Percentiles rank a stretch among this genome's conserved stretches.
These are phyloP conservation scores for Tripterygium wilfordii DNA, from an alignment of 177 flowering plant species.

Conservation along the genomic window DNA sequence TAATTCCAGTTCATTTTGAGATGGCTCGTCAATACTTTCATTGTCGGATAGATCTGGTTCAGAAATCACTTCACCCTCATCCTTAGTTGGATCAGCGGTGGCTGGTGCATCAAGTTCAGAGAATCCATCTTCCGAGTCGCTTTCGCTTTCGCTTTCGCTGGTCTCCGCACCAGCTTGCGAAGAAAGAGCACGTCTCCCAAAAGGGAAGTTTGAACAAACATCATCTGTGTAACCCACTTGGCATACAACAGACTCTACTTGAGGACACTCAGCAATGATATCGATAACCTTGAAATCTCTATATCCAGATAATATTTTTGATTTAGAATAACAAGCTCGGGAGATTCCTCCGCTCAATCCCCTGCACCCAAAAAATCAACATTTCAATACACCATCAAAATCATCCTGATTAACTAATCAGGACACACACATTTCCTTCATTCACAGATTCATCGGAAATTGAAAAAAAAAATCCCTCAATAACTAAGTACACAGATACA, in stretches of 20 bases:
- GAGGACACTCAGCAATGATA: slow-evolving; percentile 5
- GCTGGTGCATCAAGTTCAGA: slow-evolving; percentile 61
- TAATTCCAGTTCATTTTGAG: slow-evolving; percentile 29
- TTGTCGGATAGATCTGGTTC: slow-evolving; percentile 41
- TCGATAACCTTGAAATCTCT: slow-evolving; percentile 11
- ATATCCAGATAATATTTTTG: slow-evolving; percentile 8
- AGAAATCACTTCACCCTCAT: slow-evolving; percentile 27
- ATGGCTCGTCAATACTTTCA: slow-evolving; percentile 17
- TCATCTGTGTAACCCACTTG: slow-evolving; percentile 7
- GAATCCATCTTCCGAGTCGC: slow-evolving; percentile 61
- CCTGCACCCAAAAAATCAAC: slow-evolving; percentile 37
- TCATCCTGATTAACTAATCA: no score
- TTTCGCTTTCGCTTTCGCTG: slow-evolving; percentile 53
- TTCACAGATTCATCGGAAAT: no score
- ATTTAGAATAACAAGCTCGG: slow-evolving; percentile 17
- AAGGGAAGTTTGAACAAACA: slow-evolving; percentile 6
- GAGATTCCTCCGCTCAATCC: slow-evolving; percentile 19
- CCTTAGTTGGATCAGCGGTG: slow-evolving; percentile 6
- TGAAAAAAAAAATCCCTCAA: no score
- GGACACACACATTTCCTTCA: not conserved
- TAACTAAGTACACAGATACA: no score
- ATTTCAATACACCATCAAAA: no score
- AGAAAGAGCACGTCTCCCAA: slow-evolving; percentile 34
- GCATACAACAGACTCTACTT: slow-evolving; percentile 1
- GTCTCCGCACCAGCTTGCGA: slow-evolving; percentile 59